Evolutionary conservation across 805 yeast species (phyloP), one percentile per base, ranked within the genome.

Genomic region (Middelhovenomyces tepae): DNA sequence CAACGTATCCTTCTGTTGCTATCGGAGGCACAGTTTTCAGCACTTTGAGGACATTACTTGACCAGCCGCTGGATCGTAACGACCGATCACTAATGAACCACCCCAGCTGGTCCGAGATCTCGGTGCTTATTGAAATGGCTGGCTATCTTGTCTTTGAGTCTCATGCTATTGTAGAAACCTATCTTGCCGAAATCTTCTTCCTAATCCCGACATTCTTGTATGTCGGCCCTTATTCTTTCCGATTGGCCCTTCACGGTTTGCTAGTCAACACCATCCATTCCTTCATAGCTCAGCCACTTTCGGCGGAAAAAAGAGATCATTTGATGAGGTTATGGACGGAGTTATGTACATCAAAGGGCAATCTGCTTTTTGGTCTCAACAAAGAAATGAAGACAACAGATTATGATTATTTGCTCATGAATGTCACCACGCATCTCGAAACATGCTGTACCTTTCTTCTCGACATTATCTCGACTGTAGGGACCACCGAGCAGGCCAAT

Each of bases 81-180:
- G 65, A 57, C 28, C 62, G 67, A 24, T 57, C 67, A 1, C 62
- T 71, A 26, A 72, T 71, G 35, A 60, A 70, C 15, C 74, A 70
- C 36, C 65, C 71, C 10, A 68, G 69, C 43, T 77, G 89, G 75
- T 67, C 79, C 33, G 94, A 83, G 51, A 66, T 83, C 5, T 69
- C 73, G 8, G 77, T 84, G 7, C 55, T 84, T 45, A 72, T 79
- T 6, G 72, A 73, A 44, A 67, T 80, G 32, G 61, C 76, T 27
- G 69, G 79, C 1, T 71, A 75, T 5, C 50, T 83, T 22, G 75
- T 83, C 40, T 85, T 84, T 59, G 86, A 83, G 50, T 70, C 83
- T 0, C 31, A 43, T 4, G 24, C 33, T 9, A 34, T 48, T 13
- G 48, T 42, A 2, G 40, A 41, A 21, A 35, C 32, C 29, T 50